phyloP scores from a whole-genome alignment of 75 land plant species.

The Adiantum capillusveneris region DNA sequence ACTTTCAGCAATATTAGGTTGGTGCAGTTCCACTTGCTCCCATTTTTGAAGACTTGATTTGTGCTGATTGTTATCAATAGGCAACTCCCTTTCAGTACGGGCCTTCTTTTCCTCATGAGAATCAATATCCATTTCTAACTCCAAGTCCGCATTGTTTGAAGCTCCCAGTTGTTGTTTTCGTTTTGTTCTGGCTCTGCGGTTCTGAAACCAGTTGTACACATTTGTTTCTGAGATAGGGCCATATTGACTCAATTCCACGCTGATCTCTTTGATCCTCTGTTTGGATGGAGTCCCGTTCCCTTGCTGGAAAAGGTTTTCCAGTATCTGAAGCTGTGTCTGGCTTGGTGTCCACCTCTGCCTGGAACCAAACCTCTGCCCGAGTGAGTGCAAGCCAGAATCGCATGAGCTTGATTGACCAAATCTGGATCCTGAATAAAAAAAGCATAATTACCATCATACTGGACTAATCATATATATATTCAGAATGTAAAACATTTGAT shows the following conservation, averaged over 20 bases:
- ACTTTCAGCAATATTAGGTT: neutral
- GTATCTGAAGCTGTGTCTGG: slow-evolving; percentile 65
- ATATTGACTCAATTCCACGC: slow-evolving; percentile 53
- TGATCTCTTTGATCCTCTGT: slow-evolving; percentile 77
- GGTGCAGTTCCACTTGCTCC: neutral
- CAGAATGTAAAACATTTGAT: neutral
- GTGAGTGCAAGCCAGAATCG: slow-evolving; percentile 41
- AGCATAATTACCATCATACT: too few relatives aligned
- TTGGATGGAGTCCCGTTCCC: slow-evolving; percentile 84
- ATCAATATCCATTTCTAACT: slow-evolving; percentile 43
- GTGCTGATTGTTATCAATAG: neutral
- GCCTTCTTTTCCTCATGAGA: slow-evolving; percentile 39
- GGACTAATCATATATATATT: neutral
- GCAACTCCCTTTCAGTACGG: slow-evolving; percentile 17
- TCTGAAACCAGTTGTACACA: slow-evolving; percentile 95
- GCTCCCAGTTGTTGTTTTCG: slow-evolving; percentile 46
- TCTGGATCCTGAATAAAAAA: neutral
- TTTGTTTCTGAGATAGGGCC: slow-evolving; percentile 83
- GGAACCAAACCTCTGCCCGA: slow-evolving; percentile 41
- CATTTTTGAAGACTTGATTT: too few relatives aligned
- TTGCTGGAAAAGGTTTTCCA: slow-evolving; percentile 64
- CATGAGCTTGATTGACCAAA: neutral
- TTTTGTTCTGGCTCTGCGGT: slow-evolving; percentile 83
- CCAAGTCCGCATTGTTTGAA: slow-evolving; percentile 38
- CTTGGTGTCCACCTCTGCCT: slow-evolving; percentile 87